Evolutionary conservation across 257 asterid species (phyloP).

Genomic region (Solanum etuberosum): DNA sequence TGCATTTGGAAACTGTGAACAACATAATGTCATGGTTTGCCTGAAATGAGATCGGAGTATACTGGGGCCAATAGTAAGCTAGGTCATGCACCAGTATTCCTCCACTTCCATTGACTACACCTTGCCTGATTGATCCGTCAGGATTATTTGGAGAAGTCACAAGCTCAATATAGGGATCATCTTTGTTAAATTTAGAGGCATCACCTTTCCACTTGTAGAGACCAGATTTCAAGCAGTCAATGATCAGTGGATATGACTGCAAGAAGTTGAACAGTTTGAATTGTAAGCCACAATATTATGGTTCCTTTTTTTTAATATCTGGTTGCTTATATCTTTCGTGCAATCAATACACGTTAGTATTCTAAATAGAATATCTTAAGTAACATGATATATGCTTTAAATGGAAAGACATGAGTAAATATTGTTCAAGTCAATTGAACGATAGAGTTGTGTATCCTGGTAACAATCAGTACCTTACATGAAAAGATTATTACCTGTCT

Average conservation of each 20-base stretch:
- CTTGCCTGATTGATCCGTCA: conserved; percentile 59
- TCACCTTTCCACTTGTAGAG: conserved; percentile 84
- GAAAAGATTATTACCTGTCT: background rate
- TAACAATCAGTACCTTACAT: background rate
- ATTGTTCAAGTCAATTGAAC: background rate
- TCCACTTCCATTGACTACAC: conserved; percentile 47
- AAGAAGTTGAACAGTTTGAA: background rate
- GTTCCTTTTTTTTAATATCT: too few species aligned
- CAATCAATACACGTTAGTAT: background rate
- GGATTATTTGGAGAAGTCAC: conserved; percentile 95
- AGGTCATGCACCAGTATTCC: conserved; percentile 55
- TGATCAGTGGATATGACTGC: conserved; percentile 82
- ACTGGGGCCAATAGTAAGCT: conserved; percentile 97
- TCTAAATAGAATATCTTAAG: background rate
- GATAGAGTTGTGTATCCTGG: background rate
- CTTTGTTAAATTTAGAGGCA: conserved; percentile 43
- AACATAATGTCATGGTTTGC: conserved; percentile 83
- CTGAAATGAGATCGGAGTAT: conserved; percentile 53
- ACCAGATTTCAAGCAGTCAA: conserved; percentile 71
- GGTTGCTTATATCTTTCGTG: background rate
- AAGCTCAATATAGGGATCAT: conserved; percentile 66
- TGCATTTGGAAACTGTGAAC: conserved; percentile 80
- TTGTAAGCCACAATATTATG: background rate
- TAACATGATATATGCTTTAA: background rate
- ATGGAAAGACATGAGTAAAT: background rate